A percentile compares a stretch with the other conserved stretches of the same genome.
These are phyloP conservation scores for Prosopis cineraria DNA, from an alignment of 306 rosid genomes.

Conservation along the genomic window DNA sequence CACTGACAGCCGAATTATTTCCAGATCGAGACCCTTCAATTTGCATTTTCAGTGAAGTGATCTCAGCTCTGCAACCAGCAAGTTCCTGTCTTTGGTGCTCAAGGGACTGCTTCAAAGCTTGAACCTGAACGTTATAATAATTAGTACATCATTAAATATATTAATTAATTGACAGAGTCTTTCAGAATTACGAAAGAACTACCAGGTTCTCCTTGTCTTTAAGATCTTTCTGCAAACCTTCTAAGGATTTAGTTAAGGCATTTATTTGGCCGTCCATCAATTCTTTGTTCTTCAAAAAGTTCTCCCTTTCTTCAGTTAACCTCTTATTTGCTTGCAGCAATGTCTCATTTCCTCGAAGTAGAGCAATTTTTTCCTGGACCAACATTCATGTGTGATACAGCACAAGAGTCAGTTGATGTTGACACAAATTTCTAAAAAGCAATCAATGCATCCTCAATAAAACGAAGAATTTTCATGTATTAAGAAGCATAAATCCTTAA, in stretches of 20 bases:
- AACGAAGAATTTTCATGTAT: not conserved
- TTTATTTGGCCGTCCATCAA: constrained; percentile 69
- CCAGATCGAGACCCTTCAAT: constrained; percentile 68
- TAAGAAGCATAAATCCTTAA: constrained; percentile 7
- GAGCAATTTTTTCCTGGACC: constrained; percentile 81
- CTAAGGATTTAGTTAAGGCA: constrained; percentile 74
- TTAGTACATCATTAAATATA: constrained; percentile 29
- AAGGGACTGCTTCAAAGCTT: constrained; percentile 72
- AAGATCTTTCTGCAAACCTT: constrained; percentile 78
- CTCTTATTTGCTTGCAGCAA: constrained; percentile 61
- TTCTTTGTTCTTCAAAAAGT: constrained; percentile 66
- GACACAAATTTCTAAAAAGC: constrained; percentile 6
- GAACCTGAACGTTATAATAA: constrained; percentile 59
- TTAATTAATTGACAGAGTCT: constrained; percentile 32
- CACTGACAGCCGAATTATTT: constrained; percentile 41
- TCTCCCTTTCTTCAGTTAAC: constrained; percentile 65
- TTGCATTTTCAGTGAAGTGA: constrained; percentile 85
- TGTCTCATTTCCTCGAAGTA: constrained; percentile 63
- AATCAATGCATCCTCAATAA: constrained; percentile 17
- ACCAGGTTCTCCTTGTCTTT: constrained; percentile 84
- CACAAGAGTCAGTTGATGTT: constrained; percentile 18
- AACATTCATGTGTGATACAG: constrained; percentile 32
- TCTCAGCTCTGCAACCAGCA: constrained; percentile 83
- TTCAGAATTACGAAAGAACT: constrained; percentile 39
- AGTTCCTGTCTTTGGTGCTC: constrained; percentile 80